Base-by-base conservation (phyloP, 805 yeast genomes). In the Cyberlindnera mycetangii region DNA sequence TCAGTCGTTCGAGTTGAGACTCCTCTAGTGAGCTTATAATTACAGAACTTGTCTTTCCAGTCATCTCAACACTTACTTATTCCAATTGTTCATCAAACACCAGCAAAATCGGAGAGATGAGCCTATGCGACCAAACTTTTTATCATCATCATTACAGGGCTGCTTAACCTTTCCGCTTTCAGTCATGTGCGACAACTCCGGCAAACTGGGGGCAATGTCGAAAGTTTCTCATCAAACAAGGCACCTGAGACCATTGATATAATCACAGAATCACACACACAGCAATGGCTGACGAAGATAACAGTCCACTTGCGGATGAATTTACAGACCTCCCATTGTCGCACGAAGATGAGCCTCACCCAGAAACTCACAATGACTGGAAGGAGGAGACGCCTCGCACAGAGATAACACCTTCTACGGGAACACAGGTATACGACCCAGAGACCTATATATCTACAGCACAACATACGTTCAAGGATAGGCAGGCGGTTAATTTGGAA, bases 401-500 rank as follows among this genome's bases (percentile, higher is more conserved):
- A 7, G 31, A 48, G 17, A 34, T 14, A 31, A 22, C 41, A 5
- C 15, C 15, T 5, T 20, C 34, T 1, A 35, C 48, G 7, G 38
- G 41, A 11, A 55, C 64, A 2, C 52, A 51, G 32, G 65, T 56
- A 2, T 62, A 62, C 38, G 49, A 60, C 39, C 65, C 64, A 7
- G 65, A 59, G 15, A 19, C 50, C 31, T 59, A 54, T 35, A 42
- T 50, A 6, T 39, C 60, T 15, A 50, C 51, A 4, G n/a, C 42
- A 5, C 60, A 49, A 39, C 52, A 53, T 28, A 27, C 53, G 6
- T 53, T 53, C 49, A 42, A 48, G 39, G 49, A 51, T 25, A 47
- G 44, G 34, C 15, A 39, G 11, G 56, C 56, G 5, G 53, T 54
- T 19, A 41, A 44, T 17, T 69, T 75, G 32, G 57, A 71, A 40